These are phyloP conservation scores for Botrytis byssoidea DNA, from an alignment of 2,329 filamentous ascomycete genomes.

Conservation along the genomic window DNA sequence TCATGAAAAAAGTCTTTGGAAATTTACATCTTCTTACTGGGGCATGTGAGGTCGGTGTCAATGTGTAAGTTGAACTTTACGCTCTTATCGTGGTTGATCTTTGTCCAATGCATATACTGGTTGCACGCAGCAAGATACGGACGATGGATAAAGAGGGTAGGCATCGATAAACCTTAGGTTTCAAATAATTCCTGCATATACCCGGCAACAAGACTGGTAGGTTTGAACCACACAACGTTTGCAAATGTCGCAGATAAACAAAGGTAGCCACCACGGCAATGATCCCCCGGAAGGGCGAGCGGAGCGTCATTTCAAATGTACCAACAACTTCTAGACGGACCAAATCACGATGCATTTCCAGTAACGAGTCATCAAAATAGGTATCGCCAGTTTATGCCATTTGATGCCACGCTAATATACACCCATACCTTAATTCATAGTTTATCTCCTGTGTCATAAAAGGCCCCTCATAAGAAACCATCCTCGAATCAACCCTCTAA, in stretches of 20 bases:
- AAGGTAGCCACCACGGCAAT: background rate
- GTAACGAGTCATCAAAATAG: background rate
- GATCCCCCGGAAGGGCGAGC: background rate
- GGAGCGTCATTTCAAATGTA: background rate
- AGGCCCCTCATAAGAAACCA: conserved; percentile 6
- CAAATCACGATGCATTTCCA: background rate
- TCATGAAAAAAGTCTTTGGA: background rate
- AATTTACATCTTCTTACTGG: background rate
- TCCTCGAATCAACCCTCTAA: conserved; percentile 21
- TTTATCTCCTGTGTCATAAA: conserved; percentile 18
- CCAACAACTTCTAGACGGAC: background rate
- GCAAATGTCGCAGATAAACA: background rate
- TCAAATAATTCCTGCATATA: background rate
- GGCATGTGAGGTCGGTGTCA: background rate
- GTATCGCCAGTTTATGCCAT: conserved; percentile 24
- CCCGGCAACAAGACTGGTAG: background rate
- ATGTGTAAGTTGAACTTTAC: background rate
- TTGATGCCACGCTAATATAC: conserved; percentile 37
- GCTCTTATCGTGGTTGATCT: background rate
- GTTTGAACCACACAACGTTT: background rate
- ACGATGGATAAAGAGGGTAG: background rate
- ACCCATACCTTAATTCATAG: conserved; percentile 27
- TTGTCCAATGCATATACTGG: background rate
- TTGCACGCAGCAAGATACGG: background rate
- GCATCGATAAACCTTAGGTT: background rate